A percentile compares a stretch with the other conserved stretches of the same genome.
phyloP scores from a whole-genome alignment of 441 rosid genomes.

The Manihot esculenta region DNA sequence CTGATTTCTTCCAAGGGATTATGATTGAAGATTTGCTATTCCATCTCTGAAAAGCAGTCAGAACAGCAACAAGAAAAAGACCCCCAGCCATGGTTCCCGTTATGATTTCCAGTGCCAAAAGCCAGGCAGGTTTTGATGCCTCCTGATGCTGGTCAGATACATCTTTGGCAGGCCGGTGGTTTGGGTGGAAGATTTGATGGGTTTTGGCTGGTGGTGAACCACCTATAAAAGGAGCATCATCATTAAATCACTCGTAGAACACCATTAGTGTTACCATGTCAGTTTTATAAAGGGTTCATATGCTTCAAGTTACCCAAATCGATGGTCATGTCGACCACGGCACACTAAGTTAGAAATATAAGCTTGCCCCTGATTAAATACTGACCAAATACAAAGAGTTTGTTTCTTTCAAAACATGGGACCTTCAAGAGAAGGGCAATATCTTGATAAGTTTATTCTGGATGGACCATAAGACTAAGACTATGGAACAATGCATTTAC shows the following conservation, averaged over 20 bases:
- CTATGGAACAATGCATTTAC: neutral
- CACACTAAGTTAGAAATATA: neutral
- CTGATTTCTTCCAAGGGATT: constrained; percentile 97
- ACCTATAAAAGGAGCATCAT: constrained; percentile 33
- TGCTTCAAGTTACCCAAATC: constrained; percentile 12
- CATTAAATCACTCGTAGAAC: constrained; percentile 4
- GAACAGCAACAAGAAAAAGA: constrained; percentile 54
- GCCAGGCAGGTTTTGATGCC: constrained; percentile 74
- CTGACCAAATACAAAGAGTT: neutral
- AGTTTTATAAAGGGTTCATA: neutral
- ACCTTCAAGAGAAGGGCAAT: neutral
- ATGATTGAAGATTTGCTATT: constrained; percentile 76
- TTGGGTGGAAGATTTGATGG: constrained; percentile 40
- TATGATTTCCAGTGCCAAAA: constrained; percentile 75
- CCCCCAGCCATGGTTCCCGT: constrained; percentile 84
- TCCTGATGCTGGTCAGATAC: constrained; percentile 50
- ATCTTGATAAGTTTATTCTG: neutral
- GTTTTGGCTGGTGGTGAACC: constrained; percentile 41
- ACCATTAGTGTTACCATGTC: constrained; percentile 7
- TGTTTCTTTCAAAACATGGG: neutral
- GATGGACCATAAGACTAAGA: neutral
- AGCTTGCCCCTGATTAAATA: neutral
- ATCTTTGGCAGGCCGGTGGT: constrained; percentile 45
- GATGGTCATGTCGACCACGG: neutral
- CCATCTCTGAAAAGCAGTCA: constrained; percentile 70